phyloP scores from a whole-genome alignment of 1,284 basidiomycete species.

The Trichosporon sp. region DNA sequence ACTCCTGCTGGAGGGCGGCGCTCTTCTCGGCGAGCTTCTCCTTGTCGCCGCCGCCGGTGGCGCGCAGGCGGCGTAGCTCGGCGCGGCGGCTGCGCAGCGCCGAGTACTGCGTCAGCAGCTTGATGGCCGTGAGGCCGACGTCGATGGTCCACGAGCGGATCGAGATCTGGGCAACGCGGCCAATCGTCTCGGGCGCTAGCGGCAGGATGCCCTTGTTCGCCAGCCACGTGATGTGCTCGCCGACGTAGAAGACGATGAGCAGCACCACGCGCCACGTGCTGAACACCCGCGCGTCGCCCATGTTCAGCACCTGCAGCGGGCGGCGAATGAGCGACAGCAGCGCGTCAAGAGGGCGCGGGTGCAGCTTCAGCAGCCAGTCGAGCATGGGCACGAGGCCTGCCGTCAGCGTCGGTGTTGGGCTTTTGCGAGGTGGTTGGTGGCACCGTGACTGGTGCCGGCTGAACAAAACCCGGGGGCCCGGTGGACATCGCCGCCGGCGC shows the following conservation, averaged over 20 bases:
- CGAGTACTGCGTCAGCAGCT: slow-evolving; percentile 27
- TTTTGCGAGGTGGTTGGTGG: neutral
- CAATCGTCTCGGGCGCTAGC: slow-evolving; percentile 23
- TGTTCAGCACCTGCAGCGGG: slow-evolving; percentile 18
- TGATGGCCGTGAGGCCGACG: slow-evolving; percentile 37
- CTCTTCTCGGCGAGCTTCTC: slow-evolving; percentile 12
- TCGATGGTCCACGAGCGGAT: slow-evolving; percentile 45
- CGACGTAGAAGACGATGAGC: slow-evolving; percentile 41
- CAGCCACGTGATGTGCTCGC: slow-evolving; percentile 45
- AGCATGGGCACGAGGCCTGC: slow-evolving; percentile 41
- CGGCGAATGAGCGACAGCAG: slow-evolving; percentile 22
- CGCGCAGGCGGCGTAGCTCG: slow-evolving; percentile 17
- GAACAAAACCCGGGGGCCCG: neutral
- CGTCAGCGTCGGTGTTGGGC: neutral
- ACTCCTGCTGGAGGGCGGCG: slow-evolving; percentile 28
- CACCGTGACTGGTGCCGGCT: neutral
- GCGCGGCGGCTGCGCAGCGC: slow-evolving; percentile 16
- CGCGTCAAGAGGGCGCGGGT: slow-evolving; percentile 33
- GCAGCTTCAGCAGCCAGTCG: slow-evolving; percentile 34
- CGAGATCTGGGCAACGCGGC: neutral
- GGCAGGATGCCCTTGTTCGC: slow-evolving; percentile 39
- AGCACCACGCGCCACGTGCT: slow-evolving; percentile 40
- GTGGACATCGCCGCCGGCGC: neutral
- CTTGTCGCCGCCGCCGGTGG: slow-evolving; percentile 23
- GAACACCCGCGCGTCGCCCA: slow-evolving; percentile 27